Conservation (phyloP, 306 rosid species). For the Rosa chinensis region DNA sequence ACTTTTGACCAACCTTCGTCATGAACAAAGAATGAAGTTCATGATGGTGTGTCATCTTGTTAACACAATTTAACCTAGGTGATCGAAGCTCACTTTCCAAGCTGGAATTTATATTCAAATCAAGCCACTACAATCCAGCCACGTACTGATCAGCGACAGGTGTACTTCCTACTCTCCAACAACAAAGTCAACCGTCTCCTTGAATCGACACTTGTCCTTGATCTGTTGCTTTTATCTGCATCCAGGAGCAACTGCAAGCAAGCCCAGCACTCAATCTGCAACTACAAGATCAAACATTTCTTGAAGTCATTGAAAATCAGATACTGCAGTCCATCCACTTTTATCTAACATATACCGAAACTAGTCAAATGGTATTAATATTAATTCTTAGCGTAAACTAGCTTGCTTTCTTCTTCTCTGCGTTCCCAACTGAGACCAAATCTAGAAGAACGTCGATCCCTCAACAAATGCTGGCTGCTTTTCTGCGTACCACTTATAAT, state of each 20-base stretch:
- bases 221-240: neutral
- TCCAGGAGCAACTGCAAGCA: constrained; percentile 11
- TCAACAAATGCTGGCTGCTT: neutral
- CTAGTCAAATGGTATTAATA: constrained; percentile 41
- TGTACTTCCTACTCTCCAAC: constrained; percentile 37
- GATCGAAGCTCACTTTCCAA: constrained; percentile 26
- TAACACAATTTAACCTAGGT: constrained; percentile 30
- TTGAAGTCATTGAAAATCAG: constrained; percentile 58
- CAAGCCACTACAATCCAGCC: constrained; percentile 14
- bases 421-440: constrained; percentile 20
- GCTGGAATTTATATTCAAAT: constrained; percentile 19
- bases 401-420: constrained; percentile 16
- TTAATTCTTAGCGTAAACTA: constrained; percentile 11
- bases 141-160: constrained; percentile 35
- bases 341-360: constrained; percentile 56
- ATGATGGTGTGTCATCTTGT: constrained; percentile 15
- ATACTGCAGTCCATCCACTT: constrained; percentile 61
- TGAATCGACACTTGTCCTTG: constrained; percentile 39
- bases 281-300: constrained; percentile 24
- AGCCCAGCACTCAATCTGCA: constrained; percentile 19
- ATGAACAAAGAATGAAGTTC: neutral
- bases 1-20: neutral
- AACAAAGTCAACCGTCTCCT: constrained; percentile 43
- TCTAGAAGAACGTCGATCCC: constrained; percentile 22
- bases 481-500: neutral